These are phyloP conservation scores for Ustilago cynodontis DNA, from an alignment of 1,284 basidiomycete genomes.

Conservation along the genomic window DNA sequence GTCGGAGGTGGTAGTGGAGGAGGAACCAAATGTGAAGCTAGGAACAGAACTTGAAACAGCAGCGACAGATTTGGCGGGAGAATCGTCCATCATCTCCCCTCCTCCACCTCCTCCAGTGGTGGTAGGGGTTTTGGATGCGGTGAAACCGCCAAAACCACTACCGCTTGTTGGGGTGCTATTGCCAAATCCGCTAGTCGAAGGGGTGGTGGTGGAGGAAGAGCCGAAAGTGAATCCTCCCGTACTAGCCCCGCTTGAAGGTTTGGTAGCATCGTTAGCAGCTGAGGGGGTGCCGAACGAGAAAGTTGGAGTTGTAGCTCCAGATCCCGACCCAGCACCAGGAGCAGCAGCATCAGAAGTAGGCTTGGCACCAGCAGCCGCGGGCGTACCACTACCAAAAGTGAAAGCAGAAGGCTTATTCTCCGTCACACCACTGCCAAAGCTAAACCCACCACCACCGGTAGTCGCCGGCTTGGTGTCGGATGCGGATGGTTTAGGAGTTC, in stretches of 20 bases:
- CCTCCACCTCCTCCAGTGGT: not conserved
- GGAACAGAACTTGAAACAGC: slow-evolving; percentile 7
- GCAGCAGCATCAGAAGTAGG: slow-evolving; percentile 1
- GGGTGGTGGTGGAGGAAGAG: not conserved
- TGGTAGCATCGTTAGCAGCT: not conserved
- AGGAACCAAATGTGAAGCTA: slow-evolving; percentile 39
- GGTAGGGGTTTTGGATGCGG: slow-evolving; percentile 12
- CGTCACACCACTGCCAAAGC: slow-evolving; percentile 30
- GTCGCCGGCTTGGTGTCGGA: slow-evolving; percentile 22
- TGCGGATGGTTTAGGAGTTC: slow-evolving; percentile 17
- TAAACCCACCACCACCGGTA: slow-evolving; percentile 10
- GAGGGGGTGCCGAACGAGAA: slow-evolving; percentile 26
- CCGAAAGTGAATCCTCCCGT: slow-evolving; percentile 27
- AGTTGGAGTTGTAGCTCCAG: slow-evolving; percentile 20
- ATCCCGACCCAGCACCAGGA: not conserved
- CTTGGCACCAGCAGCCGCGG: slow-evolving; percentile 15
- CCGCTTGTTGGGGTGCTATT: not conserved
- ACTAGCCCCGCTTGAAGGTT: slow-evolving; percentile 18
- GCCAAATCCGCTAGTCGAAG: not conserved
- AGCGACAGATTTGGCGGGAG: slow-evolving; percentile 19
- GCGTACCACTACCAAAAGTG: slow-evolving; percentile 25
- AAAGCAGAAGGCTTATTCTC: slow-evolving; percentile 21
- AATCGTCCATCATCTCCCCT: slow-evolving; percentile 54
- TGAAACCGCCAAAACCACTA: slow-evolving; percentile 34
- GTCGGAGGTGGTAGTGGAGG: slow-evolving; percentile 12